Percentiles rank a stretch among this genome's conserved stretches.
These are phyloP conservation scores for Lycium ferocissimum DNA, from an alignment of 257 asterid genomes.

Conservation along the genomic window DNA sequence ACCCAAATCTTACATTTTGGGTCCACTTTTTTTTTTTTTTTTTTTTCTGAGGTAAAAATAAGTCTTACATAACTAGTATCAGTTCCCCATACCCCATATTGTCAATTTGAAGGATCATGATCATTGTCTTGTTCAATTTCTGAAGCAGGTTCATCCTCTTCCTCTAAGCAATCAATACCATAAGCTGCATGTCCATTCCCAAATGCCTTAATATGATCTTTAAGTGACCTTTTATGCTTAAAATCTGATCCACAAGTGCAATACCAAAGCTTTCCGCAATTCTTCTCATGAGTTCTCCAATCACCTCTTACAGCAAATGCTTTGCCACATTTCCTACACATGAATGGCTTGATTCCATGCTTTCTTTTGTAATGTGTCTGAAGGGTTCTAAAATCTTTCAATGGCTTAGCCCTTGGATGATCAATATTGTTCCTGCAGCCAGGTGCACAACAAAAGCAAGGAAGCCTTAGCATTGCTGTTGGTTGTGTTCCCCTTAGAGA, in stretches of 20 bases:
- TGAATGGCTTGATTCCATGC: constrained; percentile 56
- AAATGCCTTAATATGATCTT: constrained; percentile 56
- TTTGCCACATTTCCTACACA: constrained; percentile 58
- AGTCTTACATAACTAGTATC: not conserved
- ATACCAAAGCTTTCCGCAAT: constrained; percentile 59
- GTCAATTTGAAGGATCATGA: constrained; percentile 20
- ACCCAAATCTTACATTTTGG: too few species aligned
- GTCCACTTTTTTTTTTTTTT: not conserved
- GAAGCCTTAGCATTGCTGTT: constrained; percentile 58
- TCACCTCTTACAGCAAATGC: constrained; percentile 62
- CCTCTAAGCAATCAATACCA: constrained; percentile 52
- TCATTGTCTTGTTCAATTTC: constrained; percentile 56
- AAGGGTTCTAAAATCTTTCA: constrained; percentile 57
- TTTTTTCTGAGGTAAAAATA: not conserved
- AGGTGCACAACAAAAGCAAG: constrained; percentile 56
- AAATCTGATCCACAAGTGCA: constrained; percentile 61
- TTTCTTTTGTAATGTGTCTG: constrained; percentile 58
- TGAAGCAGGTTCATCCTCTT: constrained; percentile 55
- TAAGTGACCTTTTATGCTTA: constrained; percentile 59
- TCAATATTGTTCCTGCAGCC: constrained; percentile 61
- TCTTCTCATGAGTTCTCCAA: constrained; percentile 62
- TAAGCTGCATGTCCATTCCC: constrained; percentile 55
- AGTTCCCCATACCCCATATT: not conserved
- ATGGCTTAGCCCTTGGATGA: constrained; percentile 53
- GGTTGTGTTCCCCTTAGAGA: constrained; percentile 59